Percentiles rank a stretch among this genome's conserved stretches.
These are phyloP conservation scores for Eimeria necatrix DNA, from an alignment of 169 alveolate species.

Conservation along the genomic window DNA sequence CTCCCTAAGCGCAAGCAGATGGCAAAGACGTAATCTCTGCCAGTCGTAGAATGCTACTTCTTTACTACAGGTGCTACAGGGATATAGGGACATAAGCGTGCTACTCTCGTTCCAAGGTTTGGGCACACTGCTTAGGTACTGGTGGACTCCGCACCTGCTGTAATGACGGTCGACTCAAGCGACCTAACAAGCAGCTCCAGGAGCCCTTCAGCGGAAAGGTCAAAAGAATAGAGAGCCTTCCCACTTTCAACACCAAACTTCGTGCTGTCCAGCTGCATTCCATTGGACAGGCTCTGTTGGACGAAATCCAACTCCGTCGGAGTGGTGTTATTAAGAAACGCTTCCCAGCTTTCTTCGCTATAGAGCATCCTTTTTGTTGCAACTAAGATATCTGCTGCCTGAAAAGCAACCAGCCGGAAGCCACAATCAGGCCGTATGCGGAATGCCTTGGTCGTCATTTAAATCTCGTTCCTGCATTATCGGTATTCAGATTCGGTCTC, in stretches of 20 bases:
- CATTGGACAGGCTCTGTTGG: slow-evolving; percentile 24
- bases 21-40: too few relatives aligned
- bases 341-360: slow-evolving; percentile 36
- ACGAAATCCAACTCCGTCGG: slow-evolving; percentile 65
- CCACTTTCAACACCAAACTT: neutral
- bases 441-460: neutral
- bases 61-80: too few relatives aligned
- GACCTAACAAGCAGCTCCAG: slow-evolving; percentile 21
- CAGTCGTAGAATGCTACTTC: too few relatives aligned
- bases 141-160: slow-evolving; percentile 34
- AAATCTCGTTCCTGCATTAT: neutral
- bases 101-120: too few relatives aligned
- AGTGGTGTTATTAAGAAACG: slow-evolving; percentile 20
- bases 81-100: too few relatives aligned
- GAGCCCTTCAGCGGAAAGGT: slow-evolving; percentile 34
- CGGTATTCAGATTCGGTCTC: neutral
- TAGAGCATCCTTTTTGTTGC: slow-evolving; percentile 66
- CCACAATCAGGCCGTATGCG: neutral
- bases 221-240: slow-evolving; percentile 41
- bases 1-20: neutral
- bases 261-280: slow-evolving; percentile 53
- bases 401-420: neutral
- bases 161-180: slow-evolving; percentile 51
- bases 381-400: slow-evolving; percentile 64
- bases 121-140: neutral